Evolutionary conservation across 805 yeast species (phyloP).

Genomic region (Saccharomycopsis sp.): DNA sequence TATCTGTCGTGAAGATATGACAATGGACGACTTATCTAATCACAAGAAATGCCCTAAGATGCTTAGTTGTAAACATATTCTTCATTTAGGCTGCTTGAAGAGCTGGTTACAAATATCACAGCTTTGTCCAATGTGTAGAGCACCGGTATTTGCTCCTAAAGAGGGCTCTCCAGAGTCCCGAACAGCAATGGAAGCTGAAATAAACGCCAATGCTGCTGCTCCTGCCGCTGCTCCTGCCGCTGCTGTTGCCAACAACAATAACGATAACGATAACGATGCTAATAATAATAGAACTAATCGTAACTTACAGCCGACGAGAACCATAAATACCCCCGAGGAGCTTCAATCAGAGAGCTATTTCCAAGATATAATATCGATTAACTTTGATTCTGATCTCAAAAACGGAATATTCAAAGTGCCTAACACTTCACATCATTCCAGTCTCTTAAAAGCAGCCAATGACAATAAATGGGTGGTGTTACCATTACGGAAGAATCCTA

Average conservation of each 20-base stretch:
- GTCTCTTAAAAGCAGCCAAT: neutral
- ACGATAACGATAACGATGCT: neutral
- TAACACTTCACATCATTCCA: neutral
- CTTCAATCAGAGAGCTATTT: neutral
- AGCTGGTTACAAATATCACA: constrained; percentile 91
- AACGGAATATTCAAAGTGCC: neutral
- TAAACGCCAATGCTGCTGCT: neutral
- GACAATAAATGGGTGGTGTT: neutral
- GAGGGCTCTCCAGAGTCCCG: neutral
- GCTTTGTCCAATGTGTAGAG: constrained; percentile 88
- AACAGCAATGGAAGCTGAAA: neutral
- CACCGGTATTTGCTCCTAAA: constrained; percentile 46
- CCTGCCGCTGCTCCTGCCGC: neutral
- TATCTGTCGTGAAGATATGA: constrained; percentile 89
- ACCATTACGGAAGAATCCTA: neutral
- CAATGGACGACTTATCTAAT: constrained; percentile 32
- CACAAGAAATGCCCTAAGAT: constrained; percentile 61
- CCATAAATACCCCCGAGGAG: neutral
- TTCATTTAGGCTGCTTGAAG: constrained; percentile 84
- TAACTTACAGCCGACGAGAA: neutral
- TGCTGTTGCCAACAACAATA: neutral
- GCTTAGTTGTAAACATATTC: constrained; percentile 76
- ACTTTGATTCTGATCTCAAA: neutral
- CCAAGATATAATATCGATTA: neutral
- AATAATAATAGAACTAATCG: neutral